Conservation (phyloP, 768 basidiomycete species). For the Holtermannia corniformis region DNA sequence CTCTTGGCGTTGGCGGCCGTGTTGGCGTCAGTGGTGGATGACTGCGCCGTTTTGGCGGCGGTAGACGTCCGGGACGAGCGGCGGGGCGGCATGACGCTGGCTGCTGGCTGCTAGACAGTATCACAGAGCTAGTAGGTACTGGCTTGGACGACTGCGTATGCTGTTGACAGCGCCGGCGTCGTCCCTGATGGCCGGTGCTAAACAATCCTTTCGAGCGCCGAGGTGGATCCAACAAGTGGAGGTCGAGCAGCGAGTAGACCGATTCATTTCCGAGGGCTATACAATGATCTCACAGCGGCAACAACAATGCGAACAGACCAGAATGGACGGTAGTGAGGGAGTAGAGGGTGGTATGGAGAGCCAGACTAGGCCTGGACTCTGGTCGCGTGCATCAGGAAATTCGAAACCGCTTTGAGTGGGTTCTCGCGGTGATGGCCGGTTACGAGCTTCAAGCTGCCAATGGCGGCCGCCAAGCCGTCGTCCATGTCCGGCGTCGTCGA, state of each 20-base stretch:
- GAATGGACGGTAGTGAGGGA: background rate
- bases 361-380: background rate
- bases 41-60: background rate
- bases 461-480: conserved; percentile 5
- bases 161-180: too few species aligned
- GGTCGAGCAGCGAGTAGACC: too few species aligned
- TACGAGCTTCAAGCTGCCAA: conserved; percentile 24
- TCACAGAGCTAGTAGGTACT: too few species aligned
- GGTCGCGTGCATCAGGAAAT: conserved; percentile 6
- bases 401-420: conserved; percentile 18
- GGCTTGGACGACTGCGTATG: too few species aligned
- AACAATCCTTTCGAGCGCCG: too few species aligned
- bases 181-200: too few species aligned
- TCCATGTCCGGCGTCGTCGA: conserved; percentile 1
- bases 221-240: too few species aligned
- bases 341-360: background rate
- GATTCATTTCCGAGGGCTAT: background rate
- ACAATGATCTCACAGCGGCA: background rate
- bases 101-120: too few species aligned
- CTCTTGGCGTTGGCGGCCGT: background rate
- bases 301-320: background rate
- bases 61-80: background rate
- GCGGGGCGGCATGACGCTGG: background rate
- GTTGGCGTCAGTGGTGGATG: background rate
- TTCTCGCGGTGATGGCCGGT: conserved; percentile 22